These are phyloP conservation scores for Leccinum rimulosum DNA, from an alignment of 768 basidiomycete species.

Conservation along the genomic window DNA sequence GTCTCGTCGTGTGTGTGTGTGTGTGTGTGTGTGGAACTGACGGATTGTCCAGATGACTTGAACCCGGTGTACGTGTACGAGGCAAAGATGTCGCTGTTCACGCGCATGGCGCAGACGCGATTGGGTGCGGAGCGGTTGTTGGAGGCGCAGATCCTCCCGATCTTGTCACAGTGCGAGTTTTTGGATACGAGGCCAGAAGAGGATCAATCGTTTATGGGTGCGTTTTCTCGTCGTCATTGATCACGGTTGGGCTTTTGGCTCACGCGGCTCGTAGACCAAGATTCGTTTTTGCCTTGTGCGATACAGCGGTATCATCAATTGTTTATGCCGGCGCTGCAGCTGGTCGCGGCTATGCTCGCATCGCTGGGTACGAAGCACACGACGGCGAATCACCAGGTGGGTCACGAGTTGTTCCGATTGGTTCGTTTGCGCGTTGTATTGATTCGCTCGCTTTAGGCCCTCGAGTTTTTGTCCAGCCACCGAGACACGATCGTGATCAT, in stretches of 20 bases:
- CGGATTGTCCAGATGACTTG: constrained; percentile 61
- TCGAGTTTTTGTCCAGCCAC: constrained; percentile 81
- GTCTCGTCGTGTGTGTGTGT: neutral
- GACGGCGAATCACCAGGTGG: constrained; percentile 68
- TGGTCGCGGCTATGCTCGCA: constrained; percentile 73
- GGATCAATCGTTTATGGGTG: constrained; percentile 82
- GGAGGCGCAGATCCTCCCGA: constrained; percentile 70
- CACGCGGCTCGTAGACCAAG: constrained; percentile 52
- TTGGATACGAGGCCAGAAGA: constrained; percentile 81
- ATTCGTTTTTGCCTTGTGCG: constrained; percentile 85
- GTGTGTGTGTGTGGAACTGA: neutral
- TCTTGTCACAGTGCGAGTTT: constrained; percentile 82
- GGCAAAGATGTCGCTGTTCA: constrained; percentile 87
- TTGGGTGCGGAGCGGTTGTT: constrained; percentile 82
- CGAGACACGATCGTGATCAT: constrained; percentile 81
- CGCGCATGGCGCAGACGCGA: constrained; percentile 79
- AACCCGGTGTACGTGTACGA: constrained; percentile 94
- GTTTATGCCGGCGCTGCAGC: constrained; percentile 81
- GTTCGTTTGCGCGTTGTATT: neutral
- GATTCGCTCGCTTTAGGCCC: constrained; percentile 12
- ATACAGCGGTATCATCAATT: constrained; percentile 90
- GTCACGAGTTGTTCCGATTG: neutral
- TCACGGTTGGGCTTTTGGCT: neutral
- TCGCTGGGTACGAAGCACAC: constrained; percentile 70
- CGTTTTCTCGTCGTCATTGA: constrained; percentile 11